Base-by-base conservation (phyloP, 345 rosid genomes). In the Hibiscus mutabilis region DNA sequence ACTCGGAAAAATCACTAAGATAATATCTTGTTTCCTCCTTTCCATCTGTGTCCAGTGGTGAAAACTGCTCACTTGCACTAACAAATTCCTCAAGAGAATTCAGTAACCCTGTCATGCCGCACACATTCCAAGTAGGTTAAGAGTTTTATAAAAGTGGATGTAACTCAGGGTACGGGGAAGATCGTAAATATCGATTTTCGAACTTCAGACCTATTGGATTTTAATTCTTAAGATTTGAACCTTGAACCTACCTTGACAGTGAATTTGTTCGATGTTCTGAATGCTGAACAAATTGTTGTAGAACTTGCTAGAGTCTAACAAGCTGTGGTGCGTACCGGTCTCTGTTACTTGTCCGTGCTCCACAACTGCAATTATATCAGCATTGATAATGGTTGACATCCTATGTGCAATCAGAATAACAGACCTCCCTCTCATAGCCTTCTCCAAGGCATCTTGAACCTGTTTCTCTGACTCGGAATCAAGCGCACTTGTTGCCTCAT, bases 401-500 rank as follows among this genome's bases (percentile, higher is more conserved):
- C 85, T 75, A 60, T 88, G 90, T 1, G 88, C 88, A 52, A 86
- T 86, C 79, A 85, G 9, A 77, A 88, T 83, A 64, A 82, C 87
- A 1, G 88, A 86, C 57, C 88, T 82, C 40, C 87, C 83, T 61
- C 75, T 74, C 88, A 82, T 83, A 37, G 86, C 87, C 65, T 73
- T 83, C 72, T 84, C 90, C 9, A 88, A 82, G 35, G 86, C 88
- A 12, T 84, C 87, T 76, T 86, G 87, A 66, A 88, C 88, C 59
- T 82, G 75, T 74, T 76, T 86, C 71, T 88, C 86, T 0, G 87
- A 88, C 73, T 84, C 82, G 2, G 87, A 79, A 75, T 88, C 88
- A 35, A 86, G 87, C 8, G 93, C 89, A 68, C 93, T 88, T 10
- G 93, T 88, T 35, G 93, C 90, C 81, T 88, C 93, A 67, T 88